Evolutionary conservation across 2,329 filamentous ascomycete genomes (phyloP), one percentile per base, ranked within the genome.

Genomic region (Clonostachys chloroleuca): DNA sequence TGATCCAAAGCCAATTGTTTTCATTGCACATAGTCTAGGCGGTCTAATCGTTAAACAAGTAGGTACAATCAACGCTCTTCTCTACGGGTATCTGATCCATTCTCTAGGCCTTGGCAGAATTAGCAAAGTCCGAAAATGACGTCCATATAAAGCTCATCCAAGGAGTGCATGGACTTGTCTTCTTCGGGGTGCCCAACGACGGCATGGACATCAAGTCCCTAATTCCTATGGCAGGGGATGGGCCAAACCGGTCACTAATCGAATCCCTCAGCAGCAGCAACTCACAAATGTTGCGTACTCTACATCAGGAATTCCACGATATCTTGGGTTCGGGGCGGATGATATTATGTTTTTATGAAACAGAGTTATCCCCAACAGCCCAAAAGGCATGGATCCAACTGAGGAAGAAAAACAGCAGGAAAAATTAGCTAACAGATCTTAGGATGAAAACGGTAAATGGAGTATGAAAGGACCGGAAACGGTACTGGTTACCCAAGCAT

Each of bases 321-420:
- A 47, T 50, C 9, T 35, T 58, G 12, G 51, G 50, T 2, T 20
- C 12, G 12, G 36, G 52, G 40, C 50, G 48, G 12, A 51, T 58
- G 46, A 39, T 59, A 12, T 40, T 56, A 30, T 59, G 53, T 44
- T 60, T 58, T 45, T 59, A 57, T 41, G 56, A 60, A 46, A 60
- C 58, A 3, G 16, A 47, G 12, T 17, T 47, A 39, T 60, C 57
- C 18, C 56, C 50, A 12, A 59, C 58, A 14, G 56, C 58, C 50
- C 42, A 47, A 42, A 24, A 50, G 44, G 54, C 51, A 50, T 42
- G 40, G 40, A 6, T 16, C 20, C 20, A 16, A 33, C 34, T 34
- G 24, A n/a, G 8, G 30, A 17, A 12, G 14, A 30, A 37, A 14
- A 17, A 16, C 16, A 18, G n/a, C n/a, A 47, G 44, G 39, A 20